Evolutionary conservation across 23 red algal genomes (phyloP).

Genomic region (Agarophyton chilense): DNA sequence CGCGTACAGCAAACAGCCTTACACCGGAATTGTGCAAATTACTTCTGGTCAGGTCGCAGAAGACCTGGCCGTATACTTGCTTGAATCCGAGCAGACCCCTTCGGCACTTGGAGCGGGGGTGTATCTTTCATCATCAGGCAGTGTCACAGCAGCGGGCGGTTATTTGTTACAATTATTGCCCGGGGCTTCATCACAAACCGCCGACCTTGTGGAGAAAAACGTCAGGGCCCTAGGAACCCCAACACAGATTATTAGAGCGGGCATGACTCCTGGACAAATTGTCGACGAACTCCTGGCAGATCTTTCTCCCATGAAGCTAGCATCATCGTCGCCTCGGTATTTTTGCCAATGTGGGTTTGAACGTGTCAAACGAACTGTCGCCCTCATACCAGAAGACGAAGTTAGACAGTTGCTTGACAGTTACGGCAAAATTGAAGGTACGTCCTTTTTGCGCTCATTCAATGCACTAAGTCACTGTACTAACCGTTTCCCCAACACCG

Average conservation of each 20-base stretch:
- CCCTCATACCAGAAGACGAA: constrained; percentile 67
- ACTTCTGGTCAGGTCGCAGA: constrained; percentile 89
- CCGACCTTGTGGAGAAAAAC: constrained; percentile 71
- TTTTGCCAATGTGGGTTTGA: constrained; percentile 77
- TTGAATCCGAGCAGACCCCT: constrained; percentile 87
- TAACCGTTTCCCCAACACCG: too few species aligned
- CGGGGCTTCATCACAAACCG: constrained; percentile 61
- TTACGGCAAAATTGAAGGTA: constrained; percentile 73
- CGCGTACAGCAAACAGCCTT: constrained; percentile 74
- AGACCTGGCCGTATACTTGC: constrained; percentile 85
- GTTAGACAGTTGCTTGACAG: constrained; percentile 52
- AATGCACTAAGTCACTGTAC: neutral
- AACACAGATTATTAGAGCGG: constrained; percentile 74
- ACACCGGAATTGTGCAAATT: constrained; percentile 83
- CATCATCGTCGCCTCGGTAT: constrained; percentile 56
- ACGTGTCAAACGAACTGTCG: constrained; percentile 83
- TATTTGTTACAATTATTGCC: constrained; percentile 91
- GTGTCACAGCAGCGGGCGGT: constrained; percentile 84
- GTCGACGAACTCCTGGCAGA: constrained; percentile 58
- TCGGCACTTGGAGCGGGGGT: constrained; percentile 91
- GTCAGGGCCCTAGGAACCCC: constrained; percentile 61
- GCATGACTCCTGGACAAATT: constrained; percentile 70
- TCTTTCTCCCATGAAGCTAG: constrained; percentile 67
- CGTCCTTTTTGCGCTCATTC: neutral
- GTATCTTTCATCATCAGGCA: constrained; percentile 53